Conservation (phyloP, 1,139 yeast genomes). For the Saccharomyces hybrid region DNA sequence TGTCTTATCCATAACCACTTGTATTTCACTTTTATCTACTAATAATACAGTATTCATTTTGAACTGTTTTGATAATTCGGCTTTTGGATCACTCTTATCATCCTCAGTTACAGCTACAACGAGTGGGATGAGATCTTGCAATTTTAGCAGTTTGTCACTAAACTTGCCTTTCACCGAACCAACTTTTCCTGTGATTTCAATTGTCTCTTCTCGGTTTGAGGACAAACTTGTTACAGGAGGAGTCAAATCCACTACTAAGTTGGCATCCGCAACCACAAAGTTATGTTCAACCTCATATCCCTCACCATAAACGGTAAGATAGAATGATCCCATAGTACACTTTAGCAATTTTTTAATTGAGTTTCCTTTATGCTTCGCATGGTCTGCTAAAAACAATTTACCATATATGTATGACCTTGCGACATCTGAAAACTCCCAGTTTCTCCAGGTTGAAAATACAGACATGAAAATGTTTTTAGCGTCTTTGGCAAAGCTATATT, state of each 20-base stretch:
- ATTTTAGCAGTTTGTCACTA: slow-evolving; percentile 17
- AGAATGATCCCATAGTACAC: slow-evolving; percentile 17
- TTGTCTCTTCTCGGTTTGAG: slow-evolving; percentile 12
- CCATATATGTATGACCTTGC: slow-evolving; percentile 50
- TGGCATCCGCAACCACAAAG: slow-evolving; percentile 18
- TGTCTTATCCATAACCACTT: slow-evolving; percentile 23
- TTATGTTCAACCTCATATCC: slow-evolving; percentile 24
- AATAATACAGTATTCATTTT: slow-evolving; percentile 16
- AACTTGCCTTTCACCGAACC: slow-evolving; percentile 23
- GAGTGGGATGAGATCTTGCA: slow-evolving; percentile 13
- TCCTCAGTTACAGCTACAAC: slow-evolving; percentile 3
- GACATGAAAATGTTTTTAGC: slow-evolving; percentile 50
- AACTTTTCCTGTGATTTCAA: slow-evolving; percentile 20
- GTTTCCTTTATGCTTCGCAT: slow-evolving; percentile 11
- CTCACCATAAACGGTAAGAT: slow-evolving; percentile 21
- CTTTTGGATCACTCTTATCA: slow-evolving; percentile 6
- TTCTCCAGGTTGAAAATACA: slow-evolving; percentile 75
- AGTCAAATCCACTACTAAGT: slow-evolving; percentile 15
- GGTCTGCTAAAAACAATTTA: slow-evolving; percentile 18
- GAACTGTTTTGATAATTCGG: slow-evolving; percentile 9
- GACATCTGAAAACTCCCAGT: slow-evolving; percentile 71
- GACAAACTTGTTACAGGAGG: slow-evolving; percentile 12
- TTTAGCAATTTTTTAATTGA: slow-evolving; percentile 23
- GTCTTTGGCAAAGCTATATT: slow-evolving; percentile 39
- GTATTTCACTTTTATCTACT: slow-evolving; percentile 21